Evolutionary conservation across 1,139 yeast species (phyloP).

Genomic region (Geotrichum restrictum): DNA sequence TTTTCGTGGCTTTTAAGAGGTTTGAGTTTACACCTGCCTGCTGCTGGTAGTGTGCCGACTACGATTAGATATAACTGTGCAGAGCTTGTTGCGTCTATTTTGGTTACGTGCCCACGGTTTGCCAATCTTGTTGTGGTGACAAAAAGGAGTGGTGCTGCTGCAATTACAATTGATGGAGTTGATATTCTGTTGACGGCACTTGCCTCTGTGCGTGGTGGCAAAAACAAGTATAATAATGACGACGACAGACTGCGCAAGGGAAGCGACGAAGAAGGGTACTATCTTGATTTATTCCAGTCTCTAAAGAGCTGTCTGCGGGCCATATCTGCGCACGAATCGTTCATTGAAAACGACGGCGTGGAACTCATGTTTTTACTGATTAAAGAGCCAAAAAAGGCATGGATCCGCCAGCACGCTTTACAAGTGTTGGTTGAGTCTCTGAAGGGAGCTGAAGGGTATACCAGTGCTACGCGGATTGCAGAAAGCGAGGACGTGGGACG

Average conservation of each 20-base stretch:
- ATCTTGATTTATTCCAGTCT: conserved; percentile 30
- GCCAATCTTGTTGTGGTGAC: conserved; percentile 2
- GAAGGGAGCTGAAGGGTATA: conserved; percentile 23
- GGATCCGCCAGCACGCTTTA: conserved; percentile 29
- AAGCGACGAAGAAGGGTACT: conserved; percentile 31
- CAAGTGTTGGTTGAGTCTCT: conserved; percentile 30
- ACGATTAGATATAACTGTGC: conserved; percentile 29
- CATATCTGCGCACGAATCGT: conserved; percentile 26
- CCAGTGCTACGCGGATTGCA: conserved; percentile 29
- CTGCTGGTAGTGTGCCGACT: conserved; percentile 20
- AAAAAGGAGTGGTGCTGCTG: no score
- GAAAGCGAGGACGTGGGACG: conserved; percentile 32
- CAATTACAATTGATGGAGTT: conserved; percentile 22
- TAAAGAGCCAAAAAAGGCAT: conserved; percentile 6
- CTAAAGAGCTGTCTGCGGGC: conserved; percentile 25
- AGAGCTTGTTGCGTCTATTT: conserved; percentile 29
- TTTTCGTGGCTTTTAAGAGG: conserved; percentile 25
- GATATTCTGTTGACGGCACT: conserved; percentile 26
- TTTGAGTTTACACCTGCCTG: conserved; percentile 8
- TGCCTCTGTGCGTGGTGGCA: conserved; percentile 25
- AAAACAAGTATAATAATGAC: not conserved
- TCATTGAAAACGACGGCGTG: conserved; percentile 36
- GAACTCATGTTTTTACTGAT: conserved; percentile 34
- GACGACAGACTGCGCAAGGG: conserved; percentile 3
- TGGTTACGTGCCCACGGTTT: conserved; percentile 12